phyloP scores from a whole-genome alignment of 1,284 basidiomycete species.

The Sanghuangporus baumii region DNA sequence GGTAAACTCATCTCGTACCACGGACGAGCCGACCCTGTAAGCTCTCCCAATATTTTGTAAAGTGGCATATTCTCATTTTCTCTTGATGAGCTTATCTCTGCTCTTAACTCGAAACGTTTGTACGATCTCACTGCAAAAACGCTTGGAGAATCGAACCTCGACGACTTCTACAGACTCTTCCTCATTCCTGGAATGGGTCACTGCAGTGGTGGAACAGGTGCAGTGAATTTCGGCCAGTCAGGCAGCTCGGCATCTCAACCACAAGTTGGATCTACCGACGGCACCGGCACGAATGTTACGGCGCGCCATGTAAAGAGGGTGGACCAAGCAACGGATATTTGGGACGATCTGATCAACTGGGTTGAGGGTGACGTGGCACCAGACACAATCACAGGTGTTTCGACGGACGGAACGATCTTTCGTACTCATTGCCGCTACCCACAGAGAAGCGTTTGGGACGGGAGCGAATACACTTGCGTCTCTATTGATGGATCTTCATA shows the following conservation, averaged over 20 bases:
- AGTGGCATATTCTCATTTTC: neutral
- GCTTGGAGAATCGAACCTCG: conserved; percentile 24
- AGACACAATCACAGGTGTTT: conserved; percentile 27
- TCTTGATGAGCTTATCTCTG: conserved; percentile 28
- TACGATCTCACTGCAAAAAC: conserved; percentile 30
- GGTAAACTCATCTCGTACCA: conserved; percentile 25
- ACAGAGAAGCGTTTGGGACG: conserved; percentile 19
- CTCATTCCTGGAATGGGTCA: conserved; percentile 38
- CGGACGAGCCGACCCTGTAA: conserved; percentile 17
- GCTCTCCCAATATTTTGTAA: neutral
- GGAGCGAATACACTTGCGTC: neutral
- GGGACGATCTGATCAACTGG: conserved; percentile 33
- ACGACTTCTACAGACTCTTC: conserved; percentile 36
- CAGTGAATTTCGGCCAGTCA: conserved; percentile 22
- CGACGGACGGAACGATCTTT: conserved; percentile 14
- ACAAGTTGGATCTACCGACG: neutral
- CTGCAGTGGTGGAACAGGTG: conserved; percentile 24
- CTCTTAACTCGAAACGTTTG: conserved; percentile 30
- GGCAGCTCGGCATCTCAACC: neutral
- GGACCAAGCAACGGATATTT: conserved; percentile 34
- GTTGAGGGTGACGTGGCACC: conserved; percentile 34
- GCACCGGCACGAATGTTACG: neutral
- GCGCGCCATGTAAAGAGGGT: too few species aligned
- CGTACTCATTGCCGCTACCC: conserved; percentile 23
- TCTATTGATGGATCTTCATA: too few species aligned